Base-by-base conservation (phyloP, 2,329 filamentous ascomycete species). In the Leptographium galeiforme region DNA sequence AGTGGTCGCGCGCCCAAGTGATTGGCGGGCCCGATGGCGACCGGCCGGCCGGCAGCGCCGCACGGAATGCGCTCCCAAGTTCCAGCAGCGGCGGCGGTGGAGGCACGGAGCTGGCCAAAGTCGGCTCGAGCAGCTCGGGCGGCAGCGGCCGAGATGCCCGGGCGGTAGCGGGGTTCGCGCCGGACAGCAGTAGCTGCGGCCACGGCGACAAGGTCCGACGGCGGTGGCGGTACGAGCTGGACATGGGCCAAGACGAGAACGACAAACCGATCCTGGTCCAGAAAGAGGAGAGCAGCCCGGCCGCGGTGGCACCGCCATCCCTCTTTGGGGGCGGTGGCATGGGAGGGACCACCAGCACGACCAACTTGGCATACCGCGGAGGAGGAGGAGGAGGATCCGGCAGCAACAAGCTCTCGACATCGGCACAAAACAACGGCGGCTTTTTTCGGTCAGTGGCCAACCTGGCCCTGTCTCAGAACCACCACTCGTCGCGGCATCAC, bases 381-480 rank as follows among this genome's bases (percentile, higher is more conserved):
- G 84, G 85, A 56, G 78, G 76, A 53, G 73, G 76, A 43, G 55
- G 74, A 66, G 46, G 46, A 4, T 32, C 39, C 12, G 52, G 45
- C 16, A 38, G 30, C 19, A 11, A 6, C 39, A 43, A 36, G 8
- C 40, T 45, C 4, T 36, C 55, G 7, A 33, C 52, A 4, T 62
- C 58, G 53, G 57, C 67, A 16, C 66, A 64, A 53, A 61, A 63
- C 53, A 62, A 61, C 41, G 66, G 69, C 51, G 77, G 77, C 55
- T 95, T 95, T 73, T 91, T 95, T 63, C 87, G 89, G 56, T 93
- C 87, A 52, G 87, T 95, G 68, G 85, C 87, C 59, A 93, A 90
- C 66, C 78, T 95, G 58, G 73, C 76, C 19, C 67, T 81, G 8
- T 63, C 71, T 8, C 34, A 44, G 18, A 19, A 14, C 0, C 66